Conservation (phyloP, 2,329 filamentous ascomycete species). For the Akanthomyces muscarius region DNA sequence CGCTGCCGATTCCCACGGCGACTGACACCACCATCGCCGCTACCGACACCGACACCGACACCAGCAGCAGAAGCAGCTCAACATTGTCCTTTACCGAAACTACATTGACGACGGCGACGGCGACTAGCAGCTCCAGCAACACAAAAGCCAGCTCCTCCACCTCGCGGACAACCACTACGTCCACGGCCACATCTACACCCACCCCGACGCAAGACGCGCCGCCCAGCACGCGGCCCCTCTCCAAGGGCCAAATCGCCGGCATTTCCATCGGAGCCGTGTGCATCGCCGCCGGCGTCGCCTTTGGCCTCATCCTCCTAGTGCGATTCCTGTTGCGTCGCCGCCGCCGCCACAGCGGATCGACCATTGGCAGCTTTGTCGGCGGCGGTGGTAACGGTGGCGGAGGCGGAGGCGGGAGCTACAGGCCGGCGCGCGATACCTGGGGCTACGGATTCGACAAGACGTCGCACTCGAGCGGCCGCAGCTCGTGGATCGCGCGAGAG, state of each 20-base stretch:
- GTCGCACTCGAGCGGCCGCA: constrained; percentile 20
- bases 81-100: constrained; percentile 12
- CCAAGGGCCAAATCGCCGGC: constrained; percentile 49
- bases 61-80: not conserved
- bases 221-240: constrained; percentile 23
- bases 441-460: constrained; percentile 22
- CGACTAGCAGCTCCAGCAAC: not conserved
- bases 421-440: not conserved
- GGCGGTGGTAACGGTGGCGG: constrained; percentile 23
- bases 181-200: constrained; percentile 16
- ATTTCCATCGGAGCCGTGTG: constrained; percentile 51
- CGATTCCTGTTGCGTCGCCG: constrained; percentile 35
- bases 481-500: constrained; percentile 28
- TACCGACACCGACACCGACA: constrained; percentile 1
- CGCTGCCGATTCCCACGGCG: constrained; percentile 1
- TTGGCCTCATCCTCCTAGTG: constrained; percentile 45
- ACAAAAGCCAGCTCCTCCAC: not conserved
- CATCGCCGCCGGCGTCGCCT: constrained; percentile 45
- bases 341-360: constrained; percentile 35
- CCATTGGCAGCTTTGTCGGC: constrained; percentile 36
- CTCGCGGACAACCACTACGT: constrained; percentile 14
- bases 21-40: not conserved
- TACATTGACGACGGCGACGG: not conserved
- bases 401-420: not conserved
- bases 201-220: constrained; percentile 15